A percentile compares a stretch with the other conserved stretches of the same genome.
Evolutionary conservation across 768 basidiomycete species (phyloP).

Genomic region (Hericium erinaceus): DNA sequence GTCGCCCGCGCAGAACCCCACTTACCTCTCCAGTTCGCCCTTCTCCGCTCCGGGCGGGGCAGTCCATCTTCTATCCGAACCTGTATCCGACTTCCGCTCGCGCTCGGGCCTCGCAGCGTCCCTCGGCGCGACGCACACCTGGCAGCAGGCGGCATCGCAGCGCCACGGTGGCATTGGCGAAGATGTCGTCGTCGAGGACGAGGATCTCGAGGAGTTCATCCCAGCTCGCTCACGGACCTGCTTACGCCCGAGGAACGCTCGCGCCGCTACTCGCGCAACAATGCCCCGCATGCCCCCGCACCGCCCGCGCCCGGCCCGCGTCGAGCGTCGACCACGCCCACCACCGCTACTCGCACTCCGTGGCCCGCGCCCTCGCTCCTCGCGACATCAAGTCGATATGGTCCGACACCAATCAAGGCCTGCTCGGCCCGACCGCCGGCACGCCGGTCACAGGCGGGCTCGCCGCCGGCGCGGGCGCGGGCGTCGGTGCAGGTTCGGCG

Average conservation of each 20-base stretch:
- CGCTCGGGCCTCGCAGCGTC: conserved; percentile 53
- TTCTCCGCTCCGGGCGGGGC: conserved; percentile 69
- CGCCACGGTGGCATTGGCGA: background rate
- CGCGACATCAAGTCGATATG: conserved; percentile 73
- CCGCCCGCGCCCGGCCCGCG: conserved; percentile 7
- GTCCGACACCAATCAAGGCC: conserved; percentile 40
- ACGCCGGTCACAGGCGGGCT: conserved; percentile 5
- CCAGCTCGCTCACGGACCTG: conserved; percentile 80
- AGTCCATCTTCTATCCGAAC: conserved; percentile 38
- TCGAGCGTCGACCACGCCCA: conserved; percentile 24
- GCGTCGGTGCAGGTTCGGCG: conserved; percentile 17
- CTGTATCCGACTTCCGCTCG: conserved; percentile 24
- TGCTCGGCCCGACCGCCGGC: conserved; percentile 23
- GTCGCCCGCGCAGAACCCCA: conserved; percentile 36
- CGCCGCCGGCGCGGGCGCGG: no score
- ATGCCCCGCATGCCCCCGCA: conserved; percentile 27
- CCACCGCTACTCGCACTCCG: conserved; percentile 77
- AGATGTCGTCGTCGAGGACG: conserved; percentile 50
- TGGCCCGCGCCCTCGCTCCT: conserved; percentile 70
- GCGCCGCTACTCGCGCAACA: conserved; percentile 73
- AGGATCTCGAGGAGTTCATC: conserved; percentile 81
- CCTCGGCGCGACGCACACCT: conserved; percentile 46
- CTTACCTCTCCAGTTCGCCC: conserved; percentile 51
- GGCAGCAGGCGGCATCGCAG: conserved; percentile 19
- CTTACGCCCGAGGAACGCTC: conserved; percentile 83